These are phyloP conservation scores for Zymoseptoria pseudotritici DNA, from an alignment of 2,329 filamentous ascomycete genomes.

Conservation along the genomic window DNA sequence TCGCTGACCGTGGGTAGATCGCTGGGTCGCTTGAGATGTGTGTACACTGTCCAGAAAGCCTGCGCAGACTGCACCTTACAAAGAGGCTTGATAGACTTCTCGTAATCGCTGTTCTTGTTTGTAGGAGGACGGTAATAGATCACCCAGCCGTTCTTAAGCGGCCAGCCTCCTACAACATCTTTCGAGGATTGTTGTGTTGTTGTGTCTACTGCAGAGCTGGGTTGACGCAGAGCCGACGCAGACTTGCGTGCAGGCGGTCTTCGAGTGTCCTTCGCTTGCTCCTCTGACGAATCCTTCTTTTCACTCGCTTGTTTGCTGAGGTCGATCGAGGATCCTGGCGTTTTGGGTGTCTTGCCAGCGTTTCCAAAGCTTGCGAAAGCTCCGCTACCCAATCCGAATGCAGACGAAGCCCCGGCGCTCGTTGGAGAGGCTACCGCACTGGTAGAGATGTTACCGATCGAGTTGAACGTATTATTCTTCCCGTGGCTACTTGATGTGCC, in stretches of 20 bases:
- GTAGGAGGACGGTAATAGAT: slow-evolving; percentile 97
- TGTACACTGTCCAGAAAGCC: slow-evolving; percentile 85
- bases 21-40: slow-evolving; percentile 83
- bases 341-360: slow-evolving; percentile 72
- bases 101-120: slow-evolving; percentile 95
- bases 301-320: slow-evolving; percentile 55
- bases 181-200: slow-evolving; percentile 10
- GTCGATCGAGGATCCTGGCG: slow-evolving; percentile 67
- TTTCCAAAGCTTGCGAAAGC: slow-evolving; percentile 92
- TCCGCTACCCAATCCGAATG: slow-evolving; percentile 88
- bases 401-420: slow-evolving; percentile 65
- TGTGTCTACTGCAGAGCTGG: slow-evolving; percentile 9
- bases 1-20: slow-evolving; percentile 84
- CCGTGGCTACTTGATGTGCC: slow-evolving; percentile 64
- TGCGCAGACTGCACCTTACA: slow-evolving; percentile 75
- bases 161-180: slow-evolving; percentile 37
- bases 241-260: slow-evolving; percentile 22
- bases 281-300: slow-evolving; percentile 53
- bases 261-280: slow-evolving; percentile 22
- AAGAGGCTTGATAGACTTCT: slow-evolving; percentile 87
- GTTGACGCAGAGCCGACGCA: slow-evolving; percentile 15
- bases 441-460: slow-evolving; percentile 62
- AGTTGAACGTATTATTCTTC: slow-evolving; percentile 71
- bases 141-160: slow-evolving; percentile 81
- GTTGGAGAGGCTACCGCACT: slow-evolving; percentile 59